These are phyloP conservation scores for Margaritispora aquatica DNA, from an alignment of 495 filamentous ascomycete genomes.

Conservation along the genomic window DNA sequence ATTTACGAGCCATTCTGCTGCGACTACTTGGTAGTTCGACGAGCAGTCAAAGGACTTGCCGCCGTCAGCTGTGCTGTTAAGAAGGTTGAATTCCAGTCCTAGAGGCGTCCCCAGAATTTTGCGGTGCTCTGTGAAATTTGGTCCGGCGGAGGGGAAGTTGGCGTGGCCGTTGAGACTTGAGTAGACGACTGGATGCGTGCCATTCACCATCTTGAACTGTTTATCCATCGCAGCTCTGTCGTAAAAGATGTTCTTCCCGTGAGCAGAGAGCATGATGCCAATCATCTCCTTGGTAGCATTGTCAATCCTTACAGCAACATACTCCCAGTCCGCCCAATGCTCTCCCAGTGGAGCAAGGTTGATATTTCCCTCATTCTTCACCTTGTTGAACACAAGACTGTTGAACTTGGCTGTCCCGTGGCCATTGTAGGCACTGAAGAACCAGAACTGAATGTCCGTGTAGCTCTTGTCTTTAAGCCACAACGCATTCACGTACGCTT, in stretches of 20 bases:
- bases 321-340: conserved; percentile 16
- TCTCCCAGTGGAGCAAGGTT: conserved; percentile 15
- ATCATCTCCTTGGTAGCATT: conserved; percentile 16
- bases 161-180: conserved; percentile 15
- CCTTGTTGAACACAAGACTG: conserved; percentile 6
- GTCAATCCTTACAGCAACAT: conserved; percentile 11
- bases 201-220: conserved; percentile 2
- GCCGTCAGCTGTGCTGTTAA: conserved; percentile 13
- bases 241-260: conserved; percentile 9
- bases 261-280: conserved; percentile 2
- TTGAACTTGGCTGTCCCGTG: conserved; percentile 9
- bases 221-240: background rate
- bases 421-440: conserved; percentile 14
- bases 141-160: conserved; percentile 9
- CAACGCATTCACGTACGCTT: conserved; percentile 16
- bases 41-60: conserved; percentile 5
- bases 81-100: conserved; percentile 11
- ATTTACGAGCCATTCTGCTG: conserved; percentile 5
- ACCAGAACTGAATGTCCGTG: conserved; percentile 18
- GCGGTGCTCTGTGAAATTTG: conserved; percentile 5
- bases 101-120: conserved; percentile 12
- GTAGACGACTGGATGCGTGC: conserved; percentile 12
- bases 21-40: conserved; percentile 4
- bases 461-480: conserved; percentile 4
- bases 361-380: conserved; percentile 5